Conservation (phyloP, 331 rosid species). For the Erythrophleum ivorense region DNA sequence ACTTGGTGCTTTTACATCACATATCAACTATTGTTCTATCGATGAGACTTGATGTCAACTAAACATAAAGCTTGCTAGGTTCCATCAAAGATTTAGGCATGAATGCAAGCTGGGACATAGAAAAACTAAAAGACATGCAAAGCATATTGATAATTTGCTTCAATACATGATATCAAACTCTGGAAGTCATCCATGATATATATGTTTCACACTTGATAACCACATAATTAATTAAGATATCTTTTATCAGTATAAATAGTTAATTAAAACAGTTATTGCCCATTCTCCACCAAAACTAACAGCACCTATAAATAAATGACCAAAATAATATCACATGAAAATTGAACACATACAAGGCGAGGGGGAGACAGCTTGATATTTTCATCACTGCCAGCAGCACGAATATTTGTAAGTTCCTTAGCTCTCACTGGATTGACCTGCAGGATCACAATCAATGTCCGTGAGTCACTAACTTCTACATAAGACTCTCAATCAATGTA, state of each 20-base stretch:
- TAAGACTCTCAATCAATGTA: conserved; percentile 29
- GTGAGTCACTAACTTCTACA: conserved; percentile 30
- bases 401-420: conserved; percentile 79
- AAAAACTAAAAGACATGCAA: conserved; percentile 11
- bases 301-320: conserved; percentile 1
- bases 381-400: conserved; percentile 82
- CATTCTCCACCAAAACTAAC: conserved; percentile 8
- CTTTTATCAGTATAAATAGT: background rate
- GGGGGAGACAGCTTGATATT: conserved; percentile 91
- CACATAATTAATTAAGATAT: background rate
- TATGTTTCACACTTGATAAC: background rate
- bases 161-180: background rate
- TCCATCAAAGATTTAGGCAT: conserved; percentile 22
- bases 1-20: background rate
- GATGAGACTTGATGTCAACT: too few species aligned
- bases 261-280: conserved; percentile 14
- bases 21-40: background rate
- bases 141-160: conserved; percentile 20
- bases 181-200: conserved; percentile 6
- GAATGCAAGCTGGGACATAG: background rate
- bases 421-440: conserved; percentile 88
- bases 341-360: conserved; percentile 72
- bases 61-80: background rate
- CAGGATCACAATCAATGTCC: conserved; percentile 37
- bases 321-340: conserved; percentile 11